Evolutionary conservation across 352 stramenopile species (phyloP), one percentile per base, ranked within the genome.

Genomic region (Pythium periplocum): DNA sequence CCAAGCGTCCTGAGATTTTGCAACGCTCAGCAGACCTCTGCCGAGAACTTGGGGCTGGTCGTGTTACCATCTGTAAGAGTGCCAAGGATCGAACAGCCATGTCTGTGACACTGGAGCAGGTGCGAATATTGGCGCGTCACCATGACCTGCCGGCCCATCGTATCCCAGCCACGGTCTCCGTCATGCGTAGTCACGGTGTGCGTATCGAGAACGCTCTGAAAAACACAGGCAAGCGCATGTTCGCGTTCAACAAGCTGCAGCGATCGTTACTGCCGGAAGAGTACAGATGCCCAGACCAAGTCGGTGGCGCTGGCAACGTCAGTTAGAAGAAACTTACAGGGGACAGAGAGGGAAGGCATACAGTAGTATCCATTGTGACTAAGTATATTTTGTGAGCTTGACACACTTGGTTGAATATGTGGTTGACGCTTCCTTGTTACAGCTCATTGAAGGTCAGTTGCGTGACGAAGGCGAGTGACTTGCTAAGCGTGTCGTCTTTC

Each of bases 11-110:
- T 1, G 83, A 95, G 47, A 95, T 95, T 44, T 42, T 95, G 31
- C 87, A 92, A 51, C 80, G 76, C 2, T 90, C 78, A 2, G 83
- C 85, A 0, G 83, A 93, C 47, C 52, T 95, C 40, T 92, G 85
- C 61, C 77, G 85, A 12, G 73, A 89, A 48, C 62, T 99, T 3
- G 89, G 93, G 26, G 95, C 83, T 35, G 94, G 92, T 1, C 89
- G 90, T 43, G 81, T 97, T 12, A 97, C 97, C 0, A 97, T 98
- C 46, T 99, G 96, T 63, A 98, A 99, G 61, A 97, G 83, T 67
- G 96, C 95, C 11, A 99, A 99, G 67, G 96, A 99, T 73, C 85
- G 96, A 42, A 99, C 96, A 38, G 95, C 92, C 45, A 99, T 99
- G 96, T 96, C 96, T 17, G 87, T 98, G 32, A 98, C 95, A 32